These are phyloP conservation scores for Holtermanniella nyarrowii DNA, from an alignment of 768 basidiomycete species.

Conservation along the genomic window DNA sequence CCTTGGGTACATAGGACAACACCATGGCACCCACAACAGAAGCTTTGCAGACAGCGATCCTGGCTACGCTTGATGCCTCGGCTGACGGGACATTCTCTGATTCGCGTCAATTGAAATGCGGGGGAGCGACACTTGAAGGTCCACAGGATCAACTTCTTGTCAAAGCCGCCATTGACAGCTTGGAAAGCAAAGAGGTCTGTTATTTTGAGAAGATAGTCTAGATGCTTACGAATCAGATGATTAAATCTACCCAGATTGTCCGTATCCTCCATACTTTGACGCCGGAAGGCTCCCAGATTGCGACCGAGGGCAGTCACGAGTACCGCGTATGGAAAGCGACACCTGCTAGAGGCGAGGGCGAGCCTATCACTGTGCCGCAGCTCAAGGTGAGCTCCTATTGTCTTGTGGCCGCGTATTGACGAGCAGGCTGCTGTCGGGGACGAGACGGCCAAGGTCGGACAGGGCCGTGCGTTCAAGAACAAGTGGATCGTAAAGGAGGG, in stretches of 20 bases:
- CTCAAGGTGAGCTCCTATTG: slow-evolving; percentile 60
- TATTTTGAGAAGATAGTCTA: too few species aligned
- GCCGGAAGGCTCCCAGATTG: slow-evolving; percentile 70
- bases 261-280: slow-evolving; percentile 63
- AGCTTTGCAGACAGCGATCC: slow-evolving; percentile 64
- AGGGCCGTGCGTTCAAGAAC: slow-evolving; percentile 91
- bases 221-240: slow-evolving; percentile 16
- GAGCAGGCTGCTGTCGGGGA: slow-evolving; percentile 55
- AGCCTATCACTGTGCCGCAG: slow-evolving; percentile 56
- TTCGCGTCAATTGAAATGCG: slow-evolving; percentile 30
- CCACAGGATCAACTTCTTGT: slow-evolving; percentile 57
- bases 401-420: background rate
- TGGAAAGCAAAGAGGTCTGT: slow-evolving; percentile 69
- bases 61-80: slow-evolving; percentile 57
- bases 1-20: too few species aligned
- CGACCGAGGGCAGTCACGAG: slow-evolving; percentile 79
- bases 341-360: slow-evolving; percentile 58
- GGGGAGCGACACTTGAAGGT: slow-evolving; percentile 16
- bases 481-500: slow-evolving; percentile 93
- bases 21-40: slow-evolving; percentile 42
- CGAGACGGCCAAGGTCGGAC: slow-evolving; percentile 83
- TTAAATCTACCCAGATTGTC: slow-evolving; percentile 49
- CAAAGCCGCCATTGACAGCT: slow-evolving; percentile 82
- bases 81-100: slow-evolving; percentile 40
- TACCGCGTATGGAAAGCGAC: slow-evolving; percentile 84